Percentiles rank a stretch among this genome's conserved stretches.
phyloP scores from a whole-genome alignment of 768 basidiomycete species.

The Russula emetica region DNA sequence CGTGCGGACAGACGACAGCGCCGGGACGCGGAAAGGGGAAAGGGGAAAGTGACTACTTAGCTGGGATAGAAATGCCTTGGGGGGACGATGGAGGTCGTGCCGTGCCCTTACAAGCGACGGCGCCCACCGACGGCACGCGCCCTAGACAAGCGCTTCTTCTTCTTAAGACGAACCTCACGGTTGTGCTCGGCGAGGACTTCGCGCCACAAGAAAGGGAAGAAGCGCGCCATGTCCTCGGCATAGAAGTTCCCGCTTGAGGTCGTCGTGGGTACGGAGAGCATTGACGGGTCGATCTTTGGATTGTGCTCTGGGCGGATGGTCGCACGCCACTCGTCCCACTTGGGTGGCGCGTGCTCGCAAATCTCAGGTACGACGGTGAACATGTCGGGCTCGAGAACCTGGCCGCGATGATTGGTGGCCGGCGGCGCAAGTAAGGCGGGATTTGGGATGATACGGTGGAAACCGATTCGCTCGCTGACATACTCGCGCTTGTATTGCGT shows the following conservation, averaged over 20 bases:
- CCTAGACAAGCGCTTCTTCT: slow-evolving; percentile 9
- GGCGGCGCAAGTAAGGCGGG: slow-evolving; percentile 17
- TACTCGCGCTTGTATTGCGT: slow-evolving; percentile 9
- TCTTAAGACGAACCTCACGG: neutral
- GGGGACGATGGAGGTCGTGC: neutral
- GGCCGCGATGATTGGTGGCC: slow-evolving; percentile 5
- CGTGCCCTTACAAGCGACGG: slow-evolving; percentile 5
- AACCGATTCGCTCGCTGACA: neutral
- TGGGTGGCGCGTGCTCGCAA: neutral
- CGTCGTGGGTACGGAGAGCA: slow-evolving; percentile 14
- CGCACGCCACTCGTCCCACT: slow-evolving; percentile 17
- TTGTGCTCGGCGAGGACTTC: neutral
- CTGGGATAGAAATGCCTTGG: neutral
- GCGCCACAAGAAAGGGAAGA: slow-evolving; percentile 14
- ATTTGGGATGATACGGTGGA: slow-evolving; percentile 3
- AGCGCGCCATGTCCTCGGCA: slow-evolving; percentile 4
- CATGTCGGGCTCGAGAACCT: slow-evolving; percentile 7
- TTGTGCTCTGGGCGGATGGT: slow-evolving; percentile 12
- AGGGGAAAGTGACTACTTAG: slow-evolving; percentile 17
- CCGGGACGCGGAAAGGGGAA: slow-evolving; percentile 17
- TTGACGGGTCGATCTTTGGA: neutral
- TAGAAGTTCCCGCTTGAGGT: slow-evolving; percentile 6
- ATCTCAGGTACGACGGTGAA: slow-evolving; percentile 13
- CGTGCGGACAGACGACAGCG: slow-evolving; percentile 11
- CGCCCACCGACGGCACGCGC: neutral